Evolutionary conservation across 306 rosid genomes (phyloP).

Genomic region (Cyclanthera cordifolia): DNA sequence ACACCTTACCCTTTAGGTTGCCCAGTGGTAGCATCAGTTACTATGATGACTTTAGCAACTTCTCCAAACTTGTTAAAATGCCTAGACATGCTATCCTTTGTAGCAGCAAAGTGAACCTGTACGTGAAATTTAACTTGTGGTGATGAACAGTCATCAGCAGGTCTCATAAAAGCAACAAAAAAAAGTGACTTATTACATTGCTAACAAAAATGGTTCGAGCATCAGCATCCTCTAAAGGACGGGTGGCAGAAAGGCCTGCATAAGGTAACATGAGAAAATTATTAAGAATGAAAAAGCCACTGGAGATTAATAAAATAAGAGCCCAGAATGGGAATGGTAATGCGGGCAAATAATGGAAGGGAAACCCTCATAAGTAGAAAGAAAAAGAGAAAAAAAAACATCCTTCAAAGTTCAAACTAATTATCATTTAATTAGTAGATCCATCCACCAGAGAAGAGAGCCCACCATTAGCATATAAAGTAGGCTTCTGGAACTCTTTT

Average conservation of each 20-base stretch:
- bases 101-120: slow-evolving; percentile 93
- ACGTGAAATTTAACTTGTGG: not conserved
- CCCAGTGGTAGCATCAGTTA: slow-evolving; percentile 70
- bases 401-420: not conserved
- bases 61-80: slow-evolving; percentile 87
- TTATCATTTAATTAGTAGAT: not conserved
- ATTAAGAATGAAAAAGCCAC: not conserved
- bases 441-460: slow-evolving; percentile 13
- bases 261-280: not conserved
- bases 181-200: slow-evolving; percentile 51
- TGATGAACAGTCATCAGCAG: not conserved
- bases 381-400: not conserved
- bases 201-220: slow-evolving; percentile 80
- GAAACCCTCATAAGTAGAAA: not conserved
- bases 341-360: not conserved
- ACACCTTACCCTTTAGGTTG: slow-evolving; percentile 75
- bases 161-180: slow-evolving; percentile 9
- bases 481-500: slow-evolving; percentile 37
- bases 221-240: slow-evolving; percentile 67
- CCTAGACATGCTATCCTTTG: slow-evolving; percentile 76
- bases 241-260: slow-evolving; percentile 52
- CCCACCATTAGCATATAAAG: slow-evolving; percentile 45
- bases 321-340: not conserved
- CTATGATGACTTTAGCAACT: slow-evolving; percentile 60
- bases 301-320: not conserved